Conservation (phyloP, 2,329 filamentous ascomycete species). For the Ilyonectria mors-panacis region DNA sequence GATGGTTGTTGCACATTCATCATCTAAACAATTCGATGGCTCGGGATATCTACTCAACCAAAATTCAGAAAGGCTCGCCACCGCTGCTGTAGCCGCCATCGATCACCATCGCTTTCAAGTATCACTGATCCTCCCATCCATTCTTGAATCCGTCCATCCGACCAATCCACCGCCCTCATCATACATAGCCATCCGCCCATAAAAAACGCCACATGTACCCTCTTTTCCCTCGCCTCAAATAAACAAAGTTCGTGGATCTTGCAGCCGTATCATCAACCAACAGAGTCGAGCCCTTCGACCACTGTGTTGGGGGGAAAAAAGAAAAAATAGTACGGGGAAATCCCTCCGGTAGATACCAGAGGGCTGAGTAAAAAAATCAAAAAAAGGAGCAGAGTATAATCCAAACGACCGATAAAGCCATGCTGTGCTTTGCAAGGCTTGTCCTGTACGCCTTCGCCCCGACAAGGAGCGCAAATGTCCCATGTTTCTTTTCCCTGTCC, state of each 20-base stretch:
- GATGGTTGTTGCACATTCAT: constrained; percentile 36
- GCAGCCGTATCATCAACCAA: constrained; percentile 44
- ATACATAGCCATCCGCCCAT: constrained; percentile 37
- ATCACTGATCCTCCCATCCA: constrained; percentile 11
- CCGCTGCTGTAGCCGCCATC: constrained; percentile 40
- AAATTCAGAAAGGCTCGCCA: constrained; percentile 26
- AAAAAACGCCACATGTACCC: constrained; percentile 43
- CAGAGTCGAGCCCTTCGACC: constrained; percentile 48
- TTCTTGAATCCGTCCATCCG: constrained; percentile 18
- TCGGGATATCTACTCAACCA: constrained; percentile 46
- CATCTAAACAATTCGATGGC: constrained; percentile 40
- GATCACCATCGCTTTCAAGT: constrained; percentile 18
- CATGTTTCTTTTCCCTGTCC: constrained; percentile 34
- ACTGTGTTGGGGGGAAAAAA: constrained; percentile 35
- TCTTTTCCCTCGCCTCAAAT: constrained; percentile 45
- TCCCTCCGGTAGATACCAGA: constrained; percentile 22
- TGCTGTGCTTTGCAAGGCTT: constrained; percentile 40
- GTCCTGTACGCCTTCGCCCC: constrained; percentile 41
- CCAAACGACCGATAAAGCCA: constrained; percentile 45
- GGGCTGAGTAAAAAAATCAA: constrained; percentile 27
- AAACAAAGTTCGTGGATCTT: constrained; percentile 44
- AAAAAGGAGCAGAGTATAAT: constrained; percentile 40
- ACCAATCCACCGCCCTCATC: constrained; percentile 17
- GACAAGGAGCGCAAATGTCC: constrained; percentile 31
- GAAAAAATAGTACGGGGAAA: constrained; percentile 32